Evolutionary conservation across 176 grass and related monocot genomes (phyloP), one percentile per base, ranked within the genome.

Genomic region (Zizania latifolia): DNA sequence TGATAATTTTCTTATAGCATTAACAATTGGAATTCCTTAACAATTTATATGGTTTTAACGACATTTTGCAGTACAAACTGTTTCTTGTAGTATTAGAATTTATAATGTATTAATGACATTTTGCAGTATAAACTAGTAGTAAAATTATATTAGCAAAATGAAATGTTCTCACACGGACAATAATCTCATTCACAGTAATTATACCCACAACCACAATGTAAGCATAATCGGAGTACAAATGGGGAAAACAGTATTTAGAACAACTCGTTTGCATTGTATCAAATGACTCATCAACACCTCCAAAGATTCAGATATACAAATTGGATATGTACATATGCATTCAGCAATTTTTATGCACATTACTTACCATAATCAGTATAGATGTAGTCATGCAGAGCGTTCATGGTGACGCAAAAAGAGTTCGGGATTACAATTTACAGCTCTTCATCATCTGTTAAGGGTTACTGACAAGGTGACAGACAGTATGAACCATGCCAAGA

Each of bases 391-490:
- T 65, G 17, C 2, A 72, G 3, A 50, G 10, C 2, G 11, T 64
- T 35, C 31, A 17, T 55, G 6, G 24, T 38, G 19, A 61, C n/a
- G 22, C 7, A 28, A 17, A 50, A 50, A 27, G 13, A 65, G 14
- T 38, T 12, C 27, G 46, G 35, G 10, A 41, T 71, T 82, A 45
- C 43, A 19, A 19, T 41, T 68, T 36, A 70, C 35, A 65, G 23
- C 23, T 16, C 62, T 9, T 90, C 75, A 85, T 89, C 62, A 97
- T 89, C 67, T 85, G 82, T 92, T 93, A 73, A 92, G 78, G 40
- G 89, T 75, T 38, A 97, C 71, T 46, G 91, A 97, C 6, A 87
- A n/a, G 39, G 10, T 84, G 61, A 92, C 36, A 60, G 94, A 97
- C 14, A 93, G 65, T 58, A 86, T 36, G 72, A 94, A 83, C 84